These are phyloP conservation scores for Talaromyces sp. DNA, from an alignment of 2,329 filamentous ascomycete genomes.

Conservation along the genomic window DNA sequence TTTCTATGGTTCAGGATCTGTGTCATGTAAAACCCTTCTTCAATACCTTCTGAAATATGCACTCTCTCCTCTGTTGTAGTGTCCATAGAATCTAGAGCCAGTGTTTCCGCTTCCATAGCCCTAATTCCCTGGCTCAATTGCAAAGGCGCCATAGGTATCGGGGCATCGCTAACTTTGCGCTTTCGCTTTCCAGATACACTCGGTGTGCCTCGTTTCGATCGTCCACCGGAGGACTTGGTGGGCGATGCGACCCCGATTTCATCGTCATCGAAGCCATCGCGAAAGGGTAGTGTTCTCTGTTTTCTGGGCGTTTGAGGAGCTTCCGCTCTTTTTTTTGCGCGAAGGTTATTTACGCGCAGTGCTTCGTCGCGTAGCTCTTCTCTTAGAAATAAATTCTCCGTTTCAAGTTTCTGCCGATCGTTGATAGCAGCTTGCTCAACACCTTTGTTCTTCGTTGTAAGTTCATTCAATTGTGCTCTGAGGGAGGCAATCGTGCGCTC, in stretches of 20 bases:
- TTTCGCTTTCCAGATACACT: slow-evolving; percentile 59
- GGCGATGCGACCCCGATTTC: slow-evolving; percentile 57
- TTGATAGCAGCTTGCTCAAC: slow-evolving; percentile 54
- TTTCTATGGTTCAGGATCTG: slow-evolving; percentile 55
- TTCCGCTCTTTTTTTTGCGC: slow-evolving; percentile 34
- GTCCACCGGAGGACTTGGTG: slow-evolving; percentile 46
- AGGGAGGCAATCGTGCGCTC: slow-evolving; percentile 53
- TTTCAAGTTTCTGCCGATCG: slow-evolving; percentile 56
- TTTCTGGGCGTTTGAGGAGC: slow-evolving; percentile 52
- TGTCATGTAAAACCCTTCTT: slow-evolving; percentile 47
- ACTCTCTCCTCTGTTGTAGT: background rate
- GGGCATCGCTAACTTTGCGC: slow-evolving; percentile 51
- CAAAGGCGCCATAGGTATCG: slow-evolving; percentile 45
- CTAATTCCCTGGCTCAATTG: slow-evolving; percentile 34
- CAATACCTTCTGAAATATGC: slow-evolving; percentile 21
- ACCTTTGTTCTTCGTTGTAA: slow-evolving; percentile 51
- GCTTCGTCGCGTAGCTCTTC: slow-evolving; percentile 58
- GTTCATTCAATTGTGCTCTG: slow-evolving; percentile 54
- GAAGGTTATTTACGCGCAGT: slow-evolving; percentile 45
- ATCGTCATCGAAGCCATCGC: slow-evolving; percentile 63
- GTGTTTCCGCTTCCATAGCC: background rate
- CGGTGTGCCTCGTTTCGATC: slow-evolving; percentile 53
- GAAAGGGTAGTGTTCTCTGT: slow-evolving; percentile 46
- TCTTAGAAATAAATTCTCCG: slow-evolving; percentile 59
- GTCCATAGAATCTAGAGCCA: slow-evolving; percentile 25